Evolutionary conservation across 2,329 filamentous ascomycete species (phyloP).

Genomic region (Aspergillus udagawae): DNA sequence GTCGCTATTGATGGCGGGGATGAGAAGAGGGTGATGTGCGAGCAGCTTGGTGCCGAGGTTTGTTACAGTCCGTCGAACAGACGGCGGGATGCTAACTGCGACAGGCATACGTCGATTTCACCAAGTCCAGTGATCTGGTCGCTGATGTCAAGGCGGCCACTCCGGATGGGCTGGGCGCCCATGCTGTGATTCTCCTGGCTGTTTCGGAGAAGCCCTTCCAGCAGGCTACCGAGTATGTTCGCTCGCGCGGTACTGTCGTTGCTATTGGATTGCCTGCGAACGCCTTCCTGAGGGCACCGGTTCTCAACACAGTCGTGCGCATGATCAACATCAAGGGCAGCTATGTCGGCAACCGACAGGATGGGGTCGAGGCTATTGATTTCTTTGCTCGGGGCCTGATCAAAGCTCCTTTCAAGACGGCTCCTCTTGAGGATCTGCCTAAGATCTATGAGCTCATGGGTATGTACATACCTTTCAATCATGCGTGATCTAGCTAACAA

Average conservation of each 20-base stretch:
- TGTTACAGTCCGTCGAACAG: not conserved
- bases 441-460: constrained; percentile 69
- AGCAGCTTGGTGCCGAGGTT: constrained; percentile 61
- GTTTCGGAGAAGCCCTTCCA: constrained; percentile 90
- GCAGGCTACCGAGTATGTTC: constrained; percentile 82
- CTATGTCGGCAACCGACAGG: constrained; percentile 87
- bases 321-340: constrained; percentile 90
- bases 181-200: constrained; percentile 81
- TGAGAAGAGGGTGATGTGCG: constrained; percentile 68
- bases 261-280: constrained; percentile 82
- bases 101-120: constrained; percentile 71
- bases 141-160: constrained; percentile 78
- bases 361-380: constrained; percentile 82
- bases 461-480: not conserved
- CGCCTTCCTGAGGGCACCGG: constrained; percentile 74
- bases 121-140: constrained; percentile 68
- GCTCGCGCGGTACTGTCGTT: constrained; percentile 73
- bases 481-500: not conserved
- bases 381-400: constrained; percentile 80
- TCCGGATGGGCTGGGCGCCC: constrained; percentile 73
- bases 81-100: too few relatives aligned
- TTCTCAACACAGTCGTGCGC: constrained; percentile 80
- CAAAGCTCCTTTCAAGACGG: constrained; percentile 76
- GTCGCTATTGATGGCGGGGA: constrained; percentile 80
- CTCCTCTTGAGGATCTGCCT: constrained; percentile 72